These are phyloP conservation scores for Phytopythium oedochilum DNA, from an alignment of 352 stramenopile species.

Conservation along the genomic window DNA sequence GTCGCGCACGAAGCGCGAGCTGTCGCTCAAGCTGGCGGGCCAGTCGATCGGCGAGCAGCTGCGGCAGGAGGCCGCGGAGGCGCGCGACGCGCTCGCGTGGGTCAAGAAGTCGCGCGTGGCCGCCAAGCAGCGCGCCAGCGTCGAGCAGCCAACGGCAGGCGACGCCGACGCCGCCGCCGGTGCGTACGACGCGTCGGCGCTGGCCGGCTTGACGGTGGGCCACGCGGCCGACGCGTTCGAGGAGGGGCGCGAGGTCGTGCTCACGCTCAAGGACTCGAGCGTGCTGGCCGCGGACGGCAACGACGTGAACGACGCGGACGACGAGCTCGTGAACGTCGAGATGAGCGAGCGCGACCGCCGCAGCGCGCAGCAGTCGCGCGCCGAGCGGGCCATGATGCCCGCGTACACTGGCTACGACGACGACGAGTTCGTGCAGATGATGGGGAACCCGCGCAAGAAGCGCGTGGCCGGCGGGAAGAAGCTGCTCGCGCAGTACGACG, in stretches of 20 bases:
- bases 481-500: constrained; percentile 88
- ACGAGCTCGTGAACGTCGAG: constrained; percentile 86
- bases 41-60: constrained; percentile 77
- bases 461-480: constrained; percentile 16
- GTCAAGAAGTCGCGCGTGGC: constrained; percentile 46
- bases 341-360: constrained; percentile 68
- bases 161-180: constrained; percentile 2
- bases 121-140: constrained; percentile 5
- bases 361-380: constrained; percentile 31
- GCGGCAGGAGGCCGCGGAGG: constrained; percentile 16
- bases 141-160: constrained; percentile 3
- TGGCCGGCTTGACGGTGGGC: constrained; percentile 88
- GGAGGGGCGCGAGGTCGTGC: constrained; percentile 88
- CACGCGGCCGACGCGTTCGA: constrained; percentile 88
- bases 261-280: constrained; percentile 92
- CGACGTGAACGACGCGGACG: constrained; percentile 69
- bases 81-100: constrained; percentile 54
- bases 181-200: constrained; percentile 61
- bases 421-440: constrained; percentile 93
- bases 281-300: constrained; percentile 84
- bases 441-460: constrained; percentile 39
- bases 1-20: constrained; percentile 65
- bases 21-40: constrained; percentile 61
- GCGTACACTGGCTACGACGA: constrained; percentile 96
- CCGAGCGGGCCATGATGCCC: constrained; percentile 47